These are phyloP conservation scores for Daldinia childiae DNA, from an alignment of 495 filamentous ascomycete species.

Conservation along the genomic window DNA sequence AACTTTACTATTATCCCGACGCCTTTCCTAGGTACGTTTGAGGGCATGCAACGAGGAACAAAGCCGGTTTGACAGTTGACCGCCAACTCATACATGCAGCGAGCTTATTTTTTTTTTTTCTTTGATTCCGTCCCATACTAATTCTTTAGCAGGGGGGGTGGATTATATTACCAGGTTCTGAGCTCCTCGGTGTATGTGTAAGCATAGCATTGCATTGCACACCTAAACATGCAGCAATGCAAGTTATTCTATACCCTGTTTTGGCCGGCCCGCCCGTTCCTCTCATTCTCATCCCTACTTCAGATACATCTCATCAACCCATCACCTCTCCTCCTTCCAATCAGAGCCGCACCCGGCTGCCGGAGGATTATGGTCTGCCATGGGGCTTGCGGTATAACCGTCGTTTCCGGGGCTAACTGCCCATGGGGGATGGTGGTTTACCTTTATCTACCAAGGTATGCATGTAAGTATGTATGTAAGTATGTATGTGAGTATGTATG, in stretches of 20 bases:
- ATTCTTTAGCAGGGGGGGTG: background rate
- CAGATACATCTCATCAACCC: background rate
- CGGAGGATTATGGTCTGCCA: background rate
- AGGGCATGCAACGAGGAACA: background rate
- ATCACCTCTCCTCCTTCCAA: conserved; percentile 1
- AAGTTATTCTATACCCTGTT: background rate
- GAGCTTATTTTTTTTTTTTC: conserved; percentile 6
- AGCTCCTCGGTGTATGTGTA: conserved; percentile 2
- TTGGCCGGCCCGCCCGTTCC: background rate
- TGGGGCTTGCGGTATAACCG: conserved; percentile 8
- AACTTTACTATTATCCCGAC: background rate
- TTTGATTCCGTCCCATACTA: background rate
- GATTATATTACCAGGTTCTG: conserved; percentile 1
- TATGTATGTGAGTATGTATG: too few species aligned
- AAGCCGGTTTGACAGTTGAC: conserved; percentile 12
- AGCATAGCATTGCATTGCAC: background rate
- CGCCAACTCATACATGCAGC: conserved; percentile 30
- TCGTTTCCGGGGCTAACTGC: background rate
- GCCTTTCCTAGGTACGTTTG: background rate
- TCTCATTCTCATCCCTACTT: background rate
- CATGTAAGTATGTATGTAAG: too few species aligned
- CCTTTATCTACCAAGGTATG: background rate
- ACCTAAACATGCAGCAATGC: background rate
- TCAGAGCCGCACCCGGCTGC: conserved; percentile 4
- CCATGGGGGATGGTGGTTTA: background rate